Evolutionary conservation across 192 early-diverging fungal genomes (phyloP).

Genomic region (Globomyces pollinis-pini): DNA sequence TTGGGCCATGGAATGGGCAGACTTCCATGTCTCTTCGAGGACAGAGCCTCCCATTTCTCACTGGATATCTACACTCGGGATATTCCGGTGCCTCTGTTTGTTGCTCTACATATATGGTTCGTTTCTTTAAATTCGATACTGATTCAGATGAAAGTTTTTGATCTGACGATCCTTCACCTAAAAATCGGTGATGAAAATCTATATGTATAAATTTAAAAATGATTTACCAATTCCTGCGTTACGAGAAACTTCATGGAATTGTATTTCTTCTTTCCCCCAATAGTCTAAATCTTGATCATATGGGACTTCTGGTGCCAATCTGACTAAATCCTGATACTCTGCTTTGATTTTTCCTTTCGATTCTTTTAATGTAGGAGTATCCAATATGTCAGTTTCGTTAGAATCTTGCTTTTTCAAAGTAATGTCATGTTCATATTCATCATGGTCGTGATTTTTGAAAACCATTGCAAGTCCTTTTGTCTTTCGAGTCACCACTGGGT

Average conservation of each 20-base stretch:
- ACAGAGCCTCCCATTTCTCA: background rate
- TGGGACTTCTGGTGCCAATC: background rate
- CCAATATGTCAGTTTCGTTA: background rate
- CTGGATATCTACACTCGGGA: background rate
- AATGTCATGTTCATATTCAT: background rate
- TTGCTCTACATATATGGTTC: background rate
- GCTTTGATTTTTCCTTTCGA: background rate
- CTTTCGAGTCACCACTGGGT: background rate
- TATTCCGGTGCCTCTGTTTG: background rate
- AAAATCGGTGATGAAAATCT: conserved; percentile 1
- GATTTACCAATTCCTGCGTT: background rate
- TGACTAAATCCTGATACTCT: background rate
- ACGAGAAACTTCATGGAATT: background rate
- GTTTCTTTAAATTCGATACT: background rate
- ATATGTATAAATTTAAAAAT: background rate
- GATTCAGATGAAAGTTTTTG: background rate
- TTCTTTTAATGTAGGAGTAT: background rate
- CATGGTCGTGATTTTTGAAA: background rate
- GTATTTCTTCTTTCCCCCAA: background rate
- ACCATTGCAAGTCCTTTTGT: background rate
- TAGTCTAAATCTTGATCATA: conserved; percentile 10
- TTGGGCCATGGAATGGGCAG: conserved; percentile 8
- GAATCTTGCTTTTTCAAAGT: too few relatives aligned
- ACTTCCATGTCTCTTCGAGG: background rate
- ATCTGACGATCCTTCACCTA: background rate